Evolutionary conservation across 768 basidiomycete genomes (phyloP), one percentile per base, ranked within the genome.

Genomic region (Mycena galopus): DNA sequence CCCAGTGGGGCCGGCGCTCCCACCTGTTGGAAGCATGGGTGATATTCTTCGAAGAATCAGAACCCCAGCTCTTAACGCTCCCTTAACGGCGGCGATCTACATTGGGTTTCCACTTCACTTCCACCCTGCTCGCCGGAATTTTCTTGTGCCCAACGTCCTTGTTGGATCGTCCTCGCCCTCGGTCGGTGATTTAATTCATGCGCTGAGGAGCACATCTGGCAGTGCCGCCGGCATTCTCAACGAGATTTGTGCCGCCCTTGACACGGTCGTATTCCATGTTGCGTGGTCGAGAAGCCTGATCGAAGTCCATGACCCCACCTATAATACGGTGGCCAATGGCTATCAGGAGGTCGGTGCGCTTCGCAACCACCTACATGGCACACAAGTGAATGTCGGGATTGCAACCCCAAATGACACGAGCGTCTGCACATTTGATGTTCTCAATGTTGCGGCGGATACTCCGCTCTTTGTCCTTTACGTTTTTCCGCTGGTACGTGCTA

Each of bases 381-480:
- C 60, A 21, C 14, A 39, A 10, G 60, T 42, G 6, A n/a, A 8
- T n/a, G 19, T 62, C 10, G 37, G 7, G 14, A 4, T 23, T 7
- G 60, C 60, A 5, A 30, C 5, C 2, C 42, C 44, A 37, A 62
- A 39, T n/a, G 0, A 29, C 9, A 35, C 27, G 8, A 62, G 60
- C 25, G 9, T 11, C 12, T 4, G 5, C 10, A 30, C 23, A 21
- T 62, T 62, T 29, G 23, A 23, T 19, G 4, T 16, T 23, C 4
- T 25, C 10, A 4, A 12, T 6, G 8, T 62, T 9, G 60, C 8
- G 19, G 10, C 21, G 23, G 42, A 19, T 7, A 62, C n/a, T 17
- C 60, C 60, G 11, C 39, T 62, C 12, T 62, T 42, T 62, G 60
- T 62, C 14, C 53, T 55, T 25, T 59, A 59, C 23, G 7, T 11